These are phyloP conservation scores for Alternaria panax DNA, from an alignment of 2,329 filamentous ascomycete species.

Conservation along the genomic window DNA sequence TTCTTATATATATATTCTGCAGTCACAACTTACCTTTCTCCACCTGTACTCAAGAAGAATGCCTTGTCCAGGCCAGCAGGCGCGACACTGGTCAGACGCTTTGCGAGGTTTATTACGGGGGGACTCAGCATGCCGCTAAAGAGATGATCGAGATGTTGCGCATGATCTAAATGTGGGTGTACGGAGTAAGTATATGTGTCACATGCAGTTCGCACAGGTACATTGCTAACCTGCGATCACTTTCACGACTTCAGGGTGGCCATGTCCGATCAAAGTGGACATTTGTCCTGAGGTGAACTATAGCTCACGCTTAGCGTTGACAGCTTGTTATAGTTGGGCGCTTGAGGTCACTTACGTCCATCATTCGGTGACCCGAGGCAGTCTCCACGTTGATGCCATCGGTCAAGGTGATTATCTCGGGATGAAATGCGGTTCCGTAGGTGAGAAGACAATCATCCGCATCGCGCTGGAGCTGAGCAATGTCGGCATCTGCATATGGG, in stretches of 20 bases:
- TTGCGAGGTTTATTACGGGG: conserved; percentile 43
- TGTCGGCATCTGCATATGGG: conserved; percentile 24
- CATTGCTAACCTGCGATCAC: conserved; percentile 36
- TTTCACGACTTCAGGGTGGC: conserved; percentile 44
- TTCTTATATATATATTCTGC: not conserved
- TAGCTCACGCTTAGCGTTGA: not conserved
- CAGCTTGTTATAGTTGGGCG: not conserved
- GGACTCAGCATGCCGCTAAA: conserved; percentile 49
- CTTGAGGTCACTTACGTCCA: conserved; percentile 28
- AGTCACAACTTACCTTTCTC: conserved; percentile 26
- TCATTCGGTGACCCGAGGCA: conserved; percentile 40
- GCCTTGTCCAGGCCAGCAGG: conserved; percentile 44
- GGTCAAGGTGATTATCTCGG: conserved; percentile 40
- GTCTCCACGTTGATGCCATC: conserved; percentile 42
- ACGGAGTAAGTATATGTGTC: too few relatives aligned
- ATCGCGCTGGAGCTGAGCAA: conserved; percentile 30
- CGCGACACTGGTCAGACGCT: conserved; percentile 33
- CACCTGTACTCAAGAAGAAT: conserved; percentile 47
- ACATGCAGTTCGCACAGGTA: too few relatives aligned
- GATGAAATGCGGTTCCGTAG: conserved; percentile 36
- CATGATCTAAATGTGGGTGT: too few relatives aligned
- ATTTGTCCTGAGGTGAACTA: conserved; percentile 21
- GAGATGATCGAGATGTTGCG: conserved; percentile 41
- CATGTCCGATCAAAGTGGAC: conserved; percentile 37
- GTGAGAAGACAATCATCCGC: conserved; percentile 31